phyloP scores from a whole-genome alignment of 1,284 basidiomycete genomes.

The Vanrija sp. region DNA sequence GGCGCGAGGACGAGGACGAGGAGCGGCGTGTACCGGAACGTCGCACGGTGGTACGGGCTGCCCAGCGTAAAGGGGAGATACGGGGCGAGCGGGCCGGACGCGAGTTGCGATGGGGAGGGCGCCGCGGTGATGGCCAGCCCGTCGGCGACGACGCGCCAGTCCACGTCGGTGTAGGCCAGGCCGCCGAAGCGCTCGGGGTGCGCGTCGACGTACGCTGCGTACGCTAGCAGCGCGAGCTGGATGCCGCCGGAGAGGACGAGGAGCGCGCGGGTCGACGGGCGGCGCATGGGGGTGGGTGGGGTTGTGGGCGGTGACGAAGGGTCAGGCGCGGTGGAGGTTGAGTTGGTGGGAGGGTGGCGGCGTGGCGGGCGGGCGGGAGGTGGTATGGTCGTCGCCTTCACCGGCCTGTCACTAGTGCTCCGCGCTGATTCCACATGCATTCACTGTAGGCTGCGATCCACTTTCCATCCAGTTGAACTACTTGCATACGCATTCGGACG shows the following conservation, averaged over 20 bases:
- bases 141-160: conserved; percentile 93
- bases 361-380: no score
- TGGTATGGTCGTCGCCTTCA: no score
- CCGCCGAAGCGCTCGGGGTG: conserved; percentile 41
- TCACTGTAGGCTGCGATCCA: no score
- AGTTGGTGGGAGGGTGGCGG: no score
- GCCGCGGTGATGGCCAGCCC: conserved; percentile 56
- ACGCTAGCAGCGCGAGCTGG: conserved; percentile 35
- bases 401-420: no score
- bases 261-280: background rate
- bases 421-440: no score
- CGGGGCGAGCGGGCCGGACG: conserved; percentile 1
- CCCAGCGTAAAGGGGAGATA: background rate
- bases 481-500: no score
- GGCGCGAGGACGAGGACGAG: conserved; percentile 78
- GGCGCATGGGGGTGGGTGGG: no score
- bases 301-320: no score
- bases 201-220: conserved; percentile 40
- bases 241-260: conserved; percentile 20
- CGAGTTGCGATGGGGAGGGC: background rate
- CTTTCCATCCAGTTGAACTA: no score
- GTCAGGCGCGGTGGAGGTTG: no score
- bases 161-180: conserved; percentile 93
- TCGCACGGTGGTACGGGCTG: conserved; percentile 88
- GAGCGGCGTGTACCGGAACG: conserved; percentile 94